phyloP scores from a whole-genome alignment of 306 rosid genomes.

The Vicia sativa region DNA sequence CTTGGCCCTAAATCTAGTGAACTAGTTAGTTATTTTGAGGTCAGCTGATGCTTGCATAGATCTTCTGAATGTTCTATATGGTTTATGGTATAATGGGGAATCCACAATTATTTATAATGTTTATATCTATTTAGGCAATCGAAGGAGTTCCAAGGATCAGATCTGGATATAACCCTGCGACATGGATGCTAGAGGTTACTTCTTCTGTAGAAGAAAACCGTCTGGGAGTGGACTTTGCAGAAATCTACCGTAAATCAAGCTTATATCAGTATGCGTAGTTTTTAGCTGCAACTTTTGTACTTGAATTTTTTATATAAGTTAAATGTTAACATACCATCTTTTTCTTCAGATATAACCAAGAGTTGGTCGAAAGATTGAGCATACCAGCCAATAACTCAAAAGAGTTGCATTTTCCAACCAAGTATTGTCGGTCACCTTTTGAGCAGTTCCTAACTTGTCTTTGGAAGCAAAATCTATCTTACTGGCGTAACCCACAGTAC shows the following conservation, averaged over 20 bases:
- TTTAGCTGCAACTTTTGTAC: conserved; percentile 19
- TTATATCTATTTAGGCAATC: conserved; percentile 60
- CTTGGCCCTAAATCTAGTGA: conserved; percentile 90
- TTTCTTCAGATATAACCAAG: conserved; percentile 64
- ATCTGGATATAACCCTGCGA: conserved; percentile 87
- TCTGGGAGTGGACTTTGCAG: conserved; percentile 86
- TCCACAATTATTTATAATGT: conserved; percentile 32
- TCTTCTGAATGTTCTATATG: conserved; percentile 29
- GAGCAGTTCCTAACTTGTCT: conserved; percentile 93
- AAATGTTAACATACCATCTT: conserved; percentile 41
- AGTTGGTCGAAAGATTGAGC: conserved; percentile 80
- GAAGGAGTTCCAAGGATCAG: conserved; percentile 83
- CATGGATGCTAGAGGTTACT: conserved; percentile 97
- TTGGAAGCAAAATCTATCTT: conserved; percentile 96
- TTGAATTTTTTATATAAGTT: conserved; percentile 31
- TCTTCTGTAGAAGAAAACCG: conserved; percentile 82
- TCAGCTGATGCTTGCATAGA: conserved; percentile 42
- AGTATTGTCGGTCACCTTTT: conserved; percentile 72
- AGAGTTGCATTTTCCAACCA: conserved; percentile 79
- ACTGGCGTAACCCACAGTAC: conserved; percentile 97
- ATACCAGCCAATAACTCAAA: conserved; percentile 66
- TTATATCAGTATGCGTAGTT: conserved; percentile 72
- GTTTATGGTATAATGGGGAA: conserved; percentile 35
- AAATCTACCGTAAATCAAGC: conserved; percentile 75
- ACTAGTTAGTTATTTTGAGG: conserved; percentile 89